phyloP scores from a whole-genome alignment of 1,284 basidiomycete species.

The Vanrija sp. region DNA sequence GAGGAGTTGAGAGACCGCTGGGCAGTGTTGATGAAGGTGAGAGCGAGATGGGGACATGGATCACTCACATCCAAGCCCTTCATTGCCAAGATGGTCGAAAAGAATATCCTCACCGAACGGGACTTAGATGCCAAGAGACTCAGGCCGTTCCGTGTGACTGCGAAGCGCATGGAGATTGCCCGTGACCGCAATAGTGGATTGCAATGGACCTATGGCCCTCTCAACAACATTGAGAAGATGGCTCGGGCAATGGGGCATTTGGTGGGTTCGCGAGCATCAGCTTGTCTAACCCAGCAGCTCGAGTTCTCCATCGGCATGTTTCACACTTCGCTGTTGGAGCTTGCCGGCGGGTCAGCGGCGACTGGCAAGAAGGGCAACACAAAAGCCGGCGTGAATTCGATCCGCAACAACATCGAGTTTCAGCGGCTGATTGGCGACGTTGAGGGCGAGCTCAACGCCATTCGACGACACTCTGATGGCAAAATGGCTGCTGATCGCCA shows the following conservation, averaged over 20 bases:
- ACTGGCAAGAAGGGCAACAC: constrained; percentile 39
- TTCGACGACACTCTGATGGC: constrained; percentile 39
- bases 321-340: constrained; percentile 57
- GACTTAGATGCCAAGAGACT: constrained; percentile 41
- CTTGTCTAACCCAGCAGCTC: constrained; percentile 56
- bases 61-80: constrained; percentile 27
- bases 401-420: constrained; percentile 45
- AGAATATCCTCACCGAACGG: constrained; percentile 36
- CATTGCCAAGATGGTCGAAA: constrained; percentile 39
- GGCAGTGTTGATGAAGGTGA: constrained; percentile 67
- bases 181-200: constrained; percentile 20
- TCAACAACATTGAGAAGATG: constrained; percentile 51
- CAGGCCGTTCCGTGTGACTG: constrained; percentile 37
- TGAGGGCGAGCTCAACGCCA: constrained; percentile 38
- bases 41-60: constrained; percentile 21
- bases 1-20: constrained; percentile 41
- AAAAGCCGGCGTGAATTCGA: constrained; percentile 26
- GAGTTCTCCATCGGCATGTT: constrained; percentile 80
- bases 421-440: constrained; percentile 44
- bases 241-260: constrained; percentile 77
- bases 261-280: too few species aligned
- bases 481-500: constrained; percentile 55
- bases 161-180: constrained; percentile 35
- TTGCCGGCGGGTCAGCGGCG: constrained; percentile 39
- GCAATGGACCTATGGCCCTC: constrained; percentile 28